These are phyloP conservation scores for Diplogelasinospora grovesii DNA, from an alignment of 495 filamentous ascomycete species.

Conservation along the genomic window DNA sequence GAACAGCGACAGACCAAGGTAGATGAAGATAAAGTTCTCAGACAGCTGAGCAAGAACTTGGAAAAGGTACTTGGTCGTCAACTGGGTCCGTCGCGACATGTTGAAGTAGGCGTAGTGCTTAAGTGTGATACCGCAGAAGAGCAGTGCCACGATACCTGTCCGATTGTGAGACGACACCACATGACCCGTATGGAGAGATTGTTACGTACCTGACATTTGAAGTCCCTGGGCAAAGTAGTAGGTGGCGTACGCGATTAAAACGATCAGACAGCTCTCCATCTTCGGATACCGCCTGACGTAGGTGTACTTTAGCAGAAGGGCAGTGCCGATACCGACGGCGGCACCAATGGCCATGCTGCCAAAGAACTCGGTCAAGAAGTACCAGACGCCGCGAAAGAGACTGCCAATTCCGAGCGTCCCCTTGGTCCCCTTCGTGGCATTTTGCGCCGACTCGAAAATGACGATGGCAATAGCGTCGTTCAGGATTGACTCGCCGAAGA, in stretches of 20 bases:
- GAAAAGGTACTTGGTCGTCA: slow-evolving; percentile 97
- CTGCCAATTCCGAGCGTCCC: slow-evolving; percentile 63
- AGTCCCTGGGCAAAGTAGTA: slow-evolving; percentile 97
- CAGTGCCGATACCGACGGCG: slow-evolving; percentile 76
- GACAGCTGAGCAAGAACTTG: slow-evolving; percentile 90
- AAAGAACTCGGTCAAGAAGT: slow-evolving; percentile 94
- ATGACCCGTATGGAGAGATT: not conserved
- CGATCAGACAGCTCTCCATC: slow-evolving; percentile 91
- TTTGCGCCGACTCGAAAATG: slow-evolving; percentile 93
- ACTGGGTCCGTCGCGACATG: slow-evolving; percentile 95
- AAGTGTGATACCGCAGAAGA: slow-evolving; percentile 96
- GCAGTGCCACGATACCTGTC: slow-evolving; percentile 86
- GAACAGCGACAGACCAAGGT: slow-evolving; percentile 88
- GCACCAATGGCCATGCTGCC: slow-evolving; percentile 86
- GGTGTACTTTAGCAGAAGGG: slow-evolving; percentile 86
- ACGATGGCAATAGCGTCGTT: slow-evolving; percentile 99
- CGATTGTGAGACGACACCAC: slow-evolving; percentile 9
- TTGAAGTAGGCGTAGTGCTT: slow-evolving; percentile 99
- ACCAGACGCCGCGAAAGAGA: slow-evolving; percentile 82
- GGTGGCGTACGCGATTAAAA: slow-evolving; percentile 89
- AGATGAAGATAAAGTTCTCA: slow-evolving; percentile 99
- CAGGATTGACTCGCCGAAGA: slow-evolving; percentile 95
- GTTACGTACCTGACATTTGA: slow-evolving; percentile 73
- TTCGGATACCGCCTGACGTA: slow-evolving; percentile 85
- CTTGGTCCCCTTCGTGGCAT: slow-evolving; percentile 57